These are phyloP conservation scores for Durusdinium trenchii DNA, from an alignment of 73 alveolate species.

Conservation along the genomic window DNA sequence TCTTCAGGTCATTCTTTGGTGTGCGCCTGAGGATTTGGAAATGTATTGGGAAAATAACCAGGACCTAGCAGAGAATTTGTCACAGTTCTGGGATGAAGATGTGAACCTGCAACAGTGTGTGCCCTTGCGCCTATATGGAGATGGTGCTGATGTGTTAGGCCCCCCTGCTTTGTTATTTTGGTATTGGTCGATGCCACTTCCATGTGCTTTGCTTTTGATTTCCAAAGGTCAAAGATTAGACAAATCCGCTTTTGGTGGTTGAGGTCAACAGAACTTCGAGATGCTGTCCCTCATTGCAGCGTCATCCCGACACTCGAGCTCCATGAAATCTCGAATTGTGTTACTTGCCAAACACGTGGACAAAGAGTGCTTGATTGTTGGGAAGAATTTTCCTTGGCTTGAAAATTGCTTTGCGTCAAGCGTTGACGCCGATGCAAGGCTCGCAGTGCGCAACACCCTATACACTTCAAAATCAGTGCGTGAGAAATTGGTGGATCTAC, in stretches of 20 bases:
- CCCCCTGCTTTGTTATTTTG: not conserved
- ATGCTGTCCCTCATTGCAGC: not conserved
- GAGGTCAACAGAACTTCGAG: too few relatives aligned
- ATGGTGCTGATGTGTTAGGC: slow-evolving; percentile 11
- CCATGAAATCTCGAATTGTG: slow-evolving; percentile 17
- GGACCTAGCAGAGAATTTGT: not conserved
- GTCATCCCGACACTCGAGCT: not conserved
- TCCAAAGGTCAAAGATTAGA: too few relatives aligned
- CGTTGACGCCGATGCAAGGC: not conserved
- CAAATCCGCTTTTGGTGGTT: too few relatives aligned
- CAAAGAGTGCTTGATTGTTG: too few relatives aligned
- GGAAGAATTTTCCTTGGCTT: too few relatives aligned
- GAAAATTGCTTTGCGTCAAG: not conserved
- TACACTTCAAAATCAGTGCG: not conserved
- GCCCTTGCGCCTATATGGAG: slow-evolving; percentile 1
- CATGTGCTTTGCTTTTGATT: too few relatives aligned
- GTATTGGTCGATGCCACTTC: too few relatives aligned
- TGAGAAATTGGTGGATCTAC: not conserved
- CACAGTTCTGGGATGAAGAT: not conserved
- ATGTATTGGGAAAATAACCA: not conserved
- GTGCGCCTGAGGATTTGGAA: not conserved
- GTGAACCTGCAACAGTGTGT: not conserved
- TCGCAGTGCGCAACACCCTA: not conserved
- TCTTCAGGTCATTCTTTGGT: not conserved
- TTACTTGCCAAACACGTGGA: not conserved